A percentile compares a stretch with the other conserved stretches of the same genome.
These are phyloP conservation scores for Beverwykella pulmonaria DNA, from an alignment of 495 filamentous ascomycete genomes.

Conservation along the genomic window DNA sequence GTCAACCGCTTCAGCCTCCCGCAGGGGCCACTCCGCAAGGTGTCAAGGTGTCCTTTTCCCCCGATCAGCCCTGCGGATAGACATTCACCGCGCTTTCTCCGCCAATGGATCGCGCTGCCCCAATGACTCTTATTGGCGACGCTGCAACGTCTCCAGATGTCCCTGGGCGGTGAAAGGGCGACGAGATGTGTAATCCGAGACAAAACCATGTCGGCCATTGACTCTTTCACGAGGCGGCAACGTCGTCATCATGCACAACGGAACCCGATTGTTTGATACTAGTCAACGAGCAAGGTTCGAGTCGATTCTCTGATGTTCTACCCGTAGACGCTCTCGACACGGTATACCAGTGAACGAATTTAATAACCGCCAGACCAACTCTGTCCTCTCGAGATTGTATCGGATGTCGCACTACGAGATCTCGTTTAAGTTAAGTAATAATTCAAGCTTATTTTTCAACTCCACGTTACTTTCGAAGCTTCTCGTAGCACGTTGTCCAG, in stretches of 20 bases:
- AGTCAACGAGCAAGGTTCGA: neutral
- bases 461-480: neutral
- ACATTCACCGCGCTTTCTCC: neutral
- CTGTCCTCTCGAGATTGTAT: neutral
- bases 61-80: neutral
- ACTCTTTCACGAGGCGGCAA: neutral
- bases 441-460: neutral
- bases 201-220: neutral
- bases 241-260: neutral
- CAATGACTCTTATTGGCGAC: slow-evolving; percentile 13
- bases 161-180: neutral
- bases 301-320: neutral
- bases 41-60: slow-evolving; percentile 34
- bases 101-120: neutral
- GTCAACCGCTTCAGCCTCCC: slow-evolving; percentile 10
- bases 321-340: no score
- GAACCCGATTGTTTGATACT: neutral
- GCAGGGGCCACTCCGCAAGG: neutral
- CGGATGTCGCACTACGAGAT: neutral
- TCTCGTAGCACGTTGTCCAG: neutral
- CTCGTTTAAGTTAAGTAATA: neutral
- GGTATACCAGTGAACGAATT: no score
- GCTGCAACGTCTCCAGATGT: slow-evolving; percentile 18
- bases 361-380: no score
- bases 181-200: neutral